Evolutionary conservation across 371 early-diverging fungal species (phyloP), one percentile per base, ranked within the genome.

Genomic region (Fennellomyces sp.): DNA sequence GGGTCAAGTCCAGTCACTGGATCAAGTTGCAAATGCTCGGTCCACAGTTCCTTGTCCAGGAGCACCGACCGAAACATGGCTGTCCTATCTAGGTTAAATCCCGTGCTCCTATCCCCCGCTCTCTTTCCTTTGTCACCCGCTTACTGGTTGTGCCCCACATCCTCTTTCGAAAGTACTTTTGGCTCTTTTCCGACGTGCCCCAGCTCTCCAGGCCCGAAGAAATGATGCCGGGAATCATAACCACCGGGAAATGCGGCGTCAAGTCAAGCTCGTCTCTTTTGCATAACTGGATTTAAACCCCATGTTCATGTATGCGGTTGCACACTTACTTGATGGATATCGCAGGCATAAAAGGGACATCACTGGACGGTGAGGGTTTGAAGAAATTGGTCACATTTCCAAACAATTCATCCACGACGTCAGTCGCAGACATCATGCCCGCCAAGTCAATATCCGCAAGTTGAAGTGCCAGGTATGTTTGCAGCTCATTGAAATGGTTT

Each of bases 201-300:
- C 96, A 97, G 55, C 93, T 92, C 70, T 97, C 97, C 21, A 97
- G 81, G 3, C 92, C 90, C 30, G 95, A 90, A 1, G 94, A 92
- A 12, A 94, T 86, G 60, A 97, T 91, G 29, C 98, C 98, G 0
- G 97, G 98, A 23, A 97, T 89, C 67, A 97, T 72, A 2, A 94
- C 82, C 0, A 97, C 93, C 31, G 91, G 92, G 70, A 86, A 78
- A 61, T 86, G 83, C 4, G 82, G 73, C 25, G 73, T 77, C 10
- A 83, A 50, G 29, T 63, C 72, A 19, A 72, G 23, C 36, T 66
- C 56, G 12, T 69, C 76, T 45, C 81, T 72, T 45, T 57, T 19
- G 15, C 58, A 33, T 30, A 30, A n/a, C n/a, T n/a, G n/a, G 28
- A 31, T 8, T 5, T 12, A 47, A 21, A 27, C 30, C 13, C 48